Base-by-base conservation (phyloP, 1,284 basidiomycete species). In the Irpex lacteus region DNA sequence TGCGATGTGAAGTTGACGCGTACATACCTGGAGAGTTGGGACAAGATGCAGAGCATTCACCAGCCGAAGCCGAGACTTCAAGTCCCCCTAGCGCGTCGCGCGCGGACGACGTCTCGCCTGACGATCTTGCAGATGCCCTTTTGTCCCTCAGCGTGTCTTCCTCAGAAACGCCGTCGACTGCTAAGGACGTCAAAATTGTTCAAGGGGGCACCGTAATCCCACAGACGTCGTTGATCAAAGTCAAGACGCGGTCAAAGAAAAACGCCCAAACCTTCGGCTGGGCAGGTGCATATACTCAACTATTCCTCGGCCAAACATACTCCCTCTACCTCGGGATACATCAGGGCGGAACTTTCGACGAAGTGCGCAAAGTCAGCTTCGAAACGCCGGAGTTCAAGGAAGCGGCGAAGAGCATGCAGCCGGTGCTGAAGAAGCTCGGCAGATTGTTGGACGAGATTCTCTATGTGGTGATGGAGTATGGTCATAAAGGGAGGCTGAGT, bases 1-100 rank as follows among this genome's bases (percentile, higher is more conserved):
- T 86, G 34, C 75, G 83, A 9, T 82, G 78, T 67, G 80, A 82
- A 65, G 81, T 83, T 13, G 83, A 84, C 66, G 82, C 82, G 7
- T 82, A 75, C 63, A 66, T 80, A 15, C 73, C 74, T 3, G 64
- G 72, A 9, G 37, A 34, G 4, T 26, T 19, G n/a, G 62, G 34
- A 44, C 36, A 18, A 15, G 60, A 15, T 1, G 18, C 21, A 15
- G 15, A 26, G 7, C 36, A 47, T n/a, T 40, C 40, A 9, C 19
- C 50, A 15, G 9, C 9, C 19, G 37, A 47, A 11, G 8, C 62
- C n/a, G n/a, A 8, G 19, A 5, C 52, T 36, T 32, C 38, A 44
- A 61, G 13, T 36, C 5, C 32, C 32, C 32, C 32, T 34, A 18
- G 36, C 18, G n/a, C 34, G 5, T 32, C 15, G 9, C 26, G 1